Evolutionary conservation across 352 stramenopile species (phyloP).

Genomic region (Phytophthora podocarpi): DNA sequence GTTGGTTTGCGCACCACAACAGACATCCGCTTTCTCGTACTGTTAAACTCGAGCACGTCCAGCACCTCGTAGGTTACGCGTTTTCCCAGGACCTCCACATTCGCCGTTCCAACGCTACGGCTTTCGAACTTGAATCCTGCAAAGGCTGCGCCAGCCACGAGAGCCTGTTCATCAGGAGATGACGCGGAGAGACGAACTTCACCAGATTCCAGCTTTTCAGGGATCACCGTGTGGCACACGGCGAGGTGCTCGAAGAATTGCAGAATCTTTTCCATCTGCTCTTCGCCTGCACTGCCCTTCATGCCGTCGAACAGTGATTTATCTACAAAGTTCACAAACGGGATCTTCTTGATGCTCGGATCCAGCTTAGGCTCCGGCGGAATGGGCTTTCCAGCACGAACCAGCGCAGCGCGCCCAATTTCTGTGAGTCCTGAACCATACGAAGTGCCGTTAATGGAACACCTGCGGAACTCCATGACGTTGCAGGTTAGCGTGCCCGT

Average conservation of each 20-base stretch:
- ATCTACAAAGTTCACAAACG: constrained; percentile 84
- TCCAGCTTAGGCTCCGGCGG: constrained; percentile 67
- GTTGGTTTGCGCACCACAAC: constrained; percentile 63
- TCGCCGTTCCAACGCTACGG: constrained; percentile 55
- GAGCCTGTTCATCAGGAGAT: constrained; percentile 86
- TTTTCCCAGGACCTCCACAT: constrained; percentile 54
- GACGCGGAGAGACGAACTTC: constrained; percentile 73
- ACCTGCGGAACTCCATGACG: too few species aligned
- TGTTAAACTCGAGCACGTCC: constrained; percentile 84
- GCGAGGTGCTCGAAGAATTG: constrained; percentile 89
- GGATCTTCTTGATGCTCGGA: constrained; percentile 52
- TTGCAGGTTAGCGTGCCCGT: constrained; percentile 93
- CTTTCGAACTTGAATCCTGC: constrained; percentile 75
- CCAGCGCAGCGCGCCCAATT: constrained; percentile 70
- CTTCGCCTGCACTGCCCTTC: constrained; percentile 48
- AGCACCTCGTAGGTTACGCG: constrained; percentile 62
- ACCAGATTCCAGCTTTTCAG: constrained; percentile 66
- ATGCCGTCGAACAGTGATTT: constrained; percentile 66
- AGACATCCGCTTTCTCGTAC: constrained; percentile 79
- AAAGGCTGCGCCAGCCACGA: constrained; percentile 76
- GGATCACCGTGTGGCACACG: constrained; percentile 86
- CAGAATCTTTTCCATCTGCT: constrained; percentile 55
- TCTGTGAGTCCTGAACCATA: constrained; percentile 91
- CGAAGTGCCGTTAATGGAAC: constrained; percentile 89
- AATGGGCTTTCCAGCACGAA: constrained; percentile 66